Conservation (phyloP, 2,329 filamentous ascomycete species). For the Stemphylium vesicarium region DNA sequence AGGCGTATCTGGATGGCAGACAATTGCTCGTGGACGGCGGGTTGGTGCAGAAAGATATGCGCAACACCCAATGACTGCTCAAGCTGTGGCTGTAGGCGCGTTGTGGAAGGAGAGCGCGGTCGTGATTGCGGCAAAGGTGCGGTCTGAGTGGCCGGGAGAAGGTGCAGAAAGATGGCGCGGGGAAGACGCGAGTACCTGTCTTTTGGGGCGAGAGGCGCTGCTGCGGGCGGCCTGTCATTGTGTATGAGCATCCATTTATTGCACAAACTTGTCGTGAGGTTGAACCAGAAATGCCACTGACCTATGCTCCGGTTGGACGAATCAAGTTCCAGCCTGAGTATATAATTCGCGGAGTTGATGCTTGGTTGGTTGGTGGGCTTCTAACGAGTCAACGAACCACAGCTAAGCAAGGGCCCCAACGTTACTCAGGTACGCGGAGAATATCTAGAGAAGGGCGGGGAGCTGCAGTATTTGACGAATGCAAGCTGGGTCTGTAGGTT, state of each 20-base stretch:
- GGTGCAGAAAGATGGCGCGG: slow-evolving; percentile 33
- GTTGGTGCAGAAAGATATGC: slow-evolving; percentile 26
- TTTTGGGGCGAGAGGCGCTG: slow-evolving; percentile 6
- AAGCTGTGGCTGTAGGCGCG: slow-evolving; percentile 28
- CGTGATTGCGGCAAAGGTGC: slow-evolving; percentile 43
- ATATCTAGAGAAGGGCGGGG: background rate
- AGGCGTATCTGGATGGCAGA: slow-evolving; percentile 14
- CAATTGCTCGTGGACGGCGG: slow-evolving; percentile 15
- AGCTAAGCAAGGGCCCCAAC: slow-evolving; percentile 24
- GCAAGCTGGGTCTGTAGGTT: background rate
- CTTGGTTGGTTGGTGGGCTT: slow-evolving; percentile 30
- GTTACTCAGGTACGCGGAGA: slow-evolving; percentile 18
- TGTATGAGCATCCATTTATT: slow-evolving; percentile 17
- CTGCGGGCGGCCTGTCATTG: slow-evolving; percentile 19
- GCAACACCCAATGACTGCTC: slow-evolving; percentile 37
- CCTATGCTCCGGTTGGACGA: slow-evolving; percentile 20
- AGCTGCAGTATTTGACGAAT: slow-evolving; percentile 2
- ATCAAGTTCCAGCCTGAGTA: slow-evolving; percentile 20
- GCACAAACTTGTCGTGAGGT: slow-evolving; percentile 9
- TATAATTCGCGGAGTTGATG: slow-evolving; percentile 19
- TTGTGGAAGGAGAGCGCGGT: slow-evolving; percentile 38
- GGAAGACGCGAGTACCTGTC: slow-evolving; percentile 15
- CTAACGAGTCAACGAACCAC: slow-evolving; percentile 23
- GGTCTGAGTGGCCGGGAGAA: slow-evolving; percentile 41
- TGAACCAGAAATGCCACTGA: slow-evolving; percentile 15